Evolutionary conservation across 78 protist genomes (phyloP).

Genomic region (Guillardia theta): DNA sequence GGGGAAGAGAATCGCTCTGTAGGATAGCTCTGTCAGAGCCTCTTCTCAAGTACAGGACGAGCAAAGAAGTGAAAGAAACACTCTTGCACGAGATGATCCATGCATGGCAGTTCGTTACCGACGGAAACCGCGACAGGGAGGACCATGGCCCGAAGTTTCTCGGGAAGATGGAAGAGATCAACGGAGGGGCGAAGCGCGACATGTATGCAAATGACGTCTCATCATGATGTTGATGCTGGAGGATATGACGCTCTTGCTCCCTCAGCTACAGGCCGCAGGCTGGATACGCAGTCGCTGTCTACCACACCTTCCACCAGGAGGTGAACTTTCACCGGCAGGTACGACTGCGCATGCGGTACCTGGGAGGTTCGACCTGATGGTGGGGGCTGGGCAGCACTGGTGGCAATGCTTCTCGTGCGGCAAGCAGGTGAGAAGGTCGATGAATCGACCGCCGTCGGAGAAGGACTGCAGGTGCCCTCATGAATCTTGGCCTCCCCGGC

Average conservation of each 20-base stretch:
- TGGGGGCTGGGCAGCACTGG: no score
- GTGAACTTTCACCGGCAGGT: not conserved
- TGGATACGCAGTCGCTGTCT: not conserved
- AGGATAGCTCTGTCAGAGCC: not conserved
- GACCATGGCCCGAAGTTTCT: not conserved
- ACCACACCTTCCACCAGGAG: not conserved
- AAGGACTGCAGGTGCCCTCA: no score
- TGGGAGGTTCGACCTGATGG: no score
- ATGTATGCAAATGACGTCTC: not conserved
- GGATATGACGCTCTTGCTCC: not conserved
- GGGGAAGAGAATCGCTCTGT: not conserved
- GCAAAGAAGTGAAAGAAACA: not conserved
- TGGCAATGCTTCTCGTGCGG: not conserved
- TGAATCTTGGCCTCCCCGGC: no score
- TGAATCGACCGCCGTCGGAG: no score
- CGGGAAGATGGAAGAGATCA: not conserved
- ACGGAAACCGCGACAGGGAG: not conserved
- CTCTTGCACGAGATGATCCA: not conserved
- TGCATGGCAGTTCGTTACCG: not conserved
- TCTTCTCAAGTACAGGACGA: not conserved
- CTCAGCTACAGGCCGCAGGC: not conserved
- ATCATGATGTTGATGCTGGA: not conserved
- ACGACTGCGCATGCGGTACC: no score
- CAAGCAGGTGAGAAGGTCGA: no score
- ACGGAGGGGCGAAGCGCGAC: not conserved